Percentiles rank a stretch among this genome's conserved stretches.
Conservation (phyloP, 306 rosid genomes). For the Hippophae rhamnoides region DNA sequence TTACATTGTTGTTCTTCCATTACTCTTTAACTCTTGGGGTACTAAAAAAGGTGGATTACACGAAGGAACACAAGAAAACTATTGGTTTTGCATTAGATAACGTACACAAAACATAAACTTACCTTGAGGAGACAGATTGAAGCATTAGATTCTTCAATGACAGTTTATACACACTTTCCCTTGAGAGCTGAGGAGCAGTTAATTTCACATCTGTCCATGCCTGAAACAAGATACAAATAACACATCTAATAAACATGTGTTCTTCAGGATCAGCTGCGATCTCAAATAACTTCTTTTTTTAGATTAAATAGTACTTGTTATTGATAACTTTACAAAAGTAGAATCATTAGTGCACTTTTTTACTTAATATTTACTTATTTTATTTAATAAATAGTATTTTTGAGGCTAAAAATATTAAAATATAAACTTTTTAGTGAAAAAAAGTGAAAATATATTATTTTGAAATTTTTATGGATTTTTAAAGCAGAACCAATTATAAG, state of each 20-base stretch:
- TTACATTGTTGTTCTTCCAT: background rate
- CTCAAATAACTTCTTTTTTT: background rate
- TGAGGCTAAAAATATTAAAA: no score
- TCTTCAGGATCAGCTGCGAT: background rate
- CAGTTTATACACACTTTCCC: constrained; percentile 66
- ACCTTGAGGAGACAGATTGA: constrained; percentile 58
- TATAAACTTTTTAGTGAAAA: no score
- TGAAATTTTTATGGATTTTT: no score
- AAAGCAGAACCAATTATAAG: no score
- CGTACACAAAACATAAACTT: constrained; percentile 1
- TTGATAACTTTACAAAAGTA: no score
- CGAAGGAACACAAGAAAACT: background rate
- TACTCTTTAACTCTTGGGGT: background rate
- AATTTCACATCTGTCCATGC: constrained; percentile 78
- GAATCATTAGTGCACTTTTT: no score
- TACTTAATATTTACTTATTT: no score
- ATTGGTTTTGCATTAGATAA: background rate
- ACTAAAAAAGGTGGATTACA: background rate
- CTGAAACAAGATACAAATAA: constrained; percentile 26
- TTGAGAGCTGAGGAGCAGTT: constrained; percentile 81
- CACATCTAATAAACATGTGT: background rate
- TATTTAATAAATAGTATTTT: no score
- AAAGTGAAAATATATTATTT: no score
- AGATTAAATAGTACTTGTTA: no score
- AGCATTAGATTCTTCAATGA: constrained; percentile 45